Conservation (phyloP, 441 rosid genomes). For the Populus hybrid region DNA sequence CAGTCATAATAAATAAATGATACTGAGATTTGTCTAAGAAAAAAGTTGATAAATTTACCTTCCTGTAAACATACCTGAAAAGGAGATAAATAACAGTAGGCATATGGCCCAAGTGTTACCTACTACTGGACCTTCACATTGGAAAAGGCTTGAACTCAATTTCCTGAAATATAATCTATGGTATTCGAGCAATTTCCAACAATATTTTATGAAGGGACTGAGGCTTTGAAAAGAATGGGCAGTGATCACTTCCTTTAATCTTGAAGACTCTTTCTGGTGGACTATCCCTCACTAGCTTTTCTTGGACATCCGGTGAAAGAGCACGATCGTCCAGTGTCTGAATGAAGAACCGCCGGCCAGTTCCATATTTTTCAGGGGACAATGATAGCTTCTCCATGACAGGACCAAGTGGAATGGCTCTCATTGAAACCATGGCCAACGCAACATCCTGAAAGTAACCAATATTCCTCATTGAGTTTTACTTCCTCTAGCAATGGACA, state of each 20-base stretch:
- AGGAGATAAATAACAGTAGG: not conserved
- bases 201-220: conserved; percentile 86
- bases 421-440: conserved; percentile 89
- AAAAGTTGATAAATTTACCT: not conserved
- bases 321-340: conserved; percentile 90
- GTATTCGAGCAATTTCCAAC: conserved; percentile 76
- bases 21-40: not conserved
- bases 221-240: conserved; percentile 94
- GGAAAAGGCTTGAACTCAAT: not conserved
- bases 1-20: not conserved
- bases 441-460: conserved; percentile 71
- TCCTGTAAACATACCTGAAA: conserved; percentile 6
- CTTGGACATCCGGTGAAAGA: conserved; percentile 90
- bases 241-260: conserved; percentile 95
- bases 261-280: conserved; percentile 94
- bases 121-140: not conserved
- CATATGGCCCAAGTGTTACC: not conserved
- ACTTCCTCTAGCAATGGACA: not conserved
- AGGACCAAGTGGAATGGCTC: conserved; percentile 81
- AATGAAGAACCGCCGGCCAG: conserved; percentile 66
- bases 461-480: not conserved
- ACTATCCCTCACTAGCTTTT: conserved; percentile 78
- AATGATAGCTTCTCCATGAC: conserved; percentile 78
- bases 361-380: conserved; percentile 61
- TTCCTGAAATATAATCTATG: conserved; percentile 26